Percentiles rank a stretch among this genome's conserved stretches.
Conservation (phyloP, 805 yeast genomes). For the Kazachstania martiniae region DNA sequence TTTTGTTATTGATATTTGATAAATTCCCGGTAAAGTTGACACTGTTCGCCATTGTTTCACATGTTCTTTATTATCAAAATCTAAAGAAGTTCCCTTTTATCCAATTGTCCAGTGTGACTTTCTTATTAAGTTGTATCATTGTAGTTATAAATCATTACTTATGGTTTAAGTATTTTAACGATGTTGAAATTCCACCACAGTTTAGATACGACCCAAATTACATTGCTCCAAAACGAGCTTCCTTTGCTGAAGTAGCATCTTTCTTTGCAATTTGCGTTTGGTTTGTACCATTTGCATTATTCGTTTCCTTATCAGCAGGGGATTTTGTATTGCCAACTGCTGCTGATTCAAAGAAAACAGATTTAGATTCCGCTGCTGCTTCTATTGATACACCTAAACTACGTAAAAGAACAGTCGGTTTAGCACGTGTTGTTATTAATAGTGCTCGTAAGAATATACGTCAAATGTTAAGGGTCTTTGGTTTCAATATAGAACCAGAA, state of each 20-base stretch:
- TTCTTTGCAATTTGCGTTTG: slow-evolving; percentile 90
- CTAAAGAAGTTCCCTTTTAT: slow-evolving; percentile 77
- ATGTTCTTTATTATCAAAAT: slow-evolving; percentile 66
- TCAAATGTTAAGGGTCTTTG: slow-evolving; percentile 42
- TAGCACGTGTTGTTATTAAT: slow-evolving; percentile 60
- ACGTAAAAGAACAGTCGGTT: slow-evolving; percentile 41
- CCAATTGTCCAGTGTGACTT: slow-evolving; percentile 57
- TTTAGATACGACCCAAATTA: slow-evolving; percentile 47
- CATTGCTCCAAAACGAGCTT: slow-evolving; percentile 57
- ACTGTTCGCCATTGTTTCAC: slow-evolving; percentile 56
- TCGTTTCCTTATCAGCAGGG: slow-evolving; percentile 84
- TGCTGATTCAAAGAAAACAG: slow-evolving; percentile 22
- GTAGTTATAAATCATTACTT: slow-evolving; percentile 74
- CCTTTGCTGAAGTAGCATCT: slow-evolving; percentile 85
- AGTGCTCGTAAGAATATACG: slow-evolving; percentile 35
- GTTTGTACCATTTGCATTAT: slow-evolving; percentile 87
- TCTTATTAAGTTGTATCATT: slow-evolving; percentile 57
- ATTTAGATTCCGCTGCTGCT: slow-evolving; percentile 26
- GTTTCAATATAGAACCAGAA: slow-evolving; percentile 50
- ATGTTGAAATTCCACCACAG: slow-evolving; percentile 56
- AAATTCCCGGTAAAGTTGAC: slow-evolving; percentile 66
- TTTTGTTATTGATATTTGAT: slow-evolving; percentile 59
- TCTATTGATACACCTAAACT: slow-evolving; percentile 12
- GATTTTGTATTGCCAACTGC: slow-evolving; percentile 72
- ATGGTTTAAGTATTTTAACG: slow-evolving; percentile 82